Base-by-base conservation (phyloP, 2,329 filamentous ascomycete genomes). In the Blastomyces parvus region DNA sequence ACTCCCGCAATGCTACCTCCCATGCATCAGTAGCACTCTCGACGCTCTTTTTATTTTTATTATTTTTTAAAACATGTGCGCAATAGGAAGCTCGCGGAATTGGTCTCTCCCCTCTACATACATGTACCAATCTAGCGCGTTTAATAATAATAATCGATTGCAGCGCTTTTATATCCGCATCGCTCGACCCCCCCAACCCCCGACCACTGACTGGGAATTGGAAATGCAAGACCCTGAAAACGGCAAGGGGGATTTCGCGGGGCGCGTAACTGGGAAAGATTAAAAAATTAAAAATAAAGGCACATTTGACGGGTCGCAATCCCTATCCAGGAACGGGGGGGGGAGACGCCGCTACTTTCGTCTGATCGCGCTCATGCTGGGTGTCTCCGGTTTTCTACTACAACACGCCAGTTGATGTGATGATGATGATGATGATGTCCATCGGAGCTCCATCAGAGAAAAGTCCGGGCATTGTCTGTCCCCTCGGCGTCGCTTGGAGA, bases 271-370 rank as follows among this genome's bases (percentile, higher is more conserved):
- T 19, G n/a, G 17, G 17, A 17, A 17, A n/a, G n/a, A 46, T 13
- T 40, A 40, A 40, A n/a, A 46, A 46, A 46, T 46, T n/a, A 8
- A 46, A 52, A 22, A 52, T 13, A 13, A 52, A 13, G 48, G 46
- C 14, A 5, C 7, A 19, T 14, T 52, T 4, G 40, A 52, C 48
- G 48, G 48, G 25, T 4, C 11, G 14, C 33, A 57, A 40, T 19
- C 53, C 33, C 7, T 33, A 38, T 40, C 33, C 53, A 57, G 53
- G 53, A 57, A 57, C 53, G 33, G 53, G 38, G 17, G 5, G 27
- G 40, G n/a, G n/a, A 36, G 38, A 57, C 53, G 53, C 33, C 53
- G 53, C 53, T 57, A 57, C 53, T 52, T 25, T 38, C 53, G 8
- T 57, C 33, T 57, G 53, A 36, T 38, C 33, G 30, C 27, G 19